Evolutionary conservation across 1,284 basidiomycete genomes (phyloP), one percentile per base, ranked within the genome.

Genomic region (Trametes pubescens): DNA sequence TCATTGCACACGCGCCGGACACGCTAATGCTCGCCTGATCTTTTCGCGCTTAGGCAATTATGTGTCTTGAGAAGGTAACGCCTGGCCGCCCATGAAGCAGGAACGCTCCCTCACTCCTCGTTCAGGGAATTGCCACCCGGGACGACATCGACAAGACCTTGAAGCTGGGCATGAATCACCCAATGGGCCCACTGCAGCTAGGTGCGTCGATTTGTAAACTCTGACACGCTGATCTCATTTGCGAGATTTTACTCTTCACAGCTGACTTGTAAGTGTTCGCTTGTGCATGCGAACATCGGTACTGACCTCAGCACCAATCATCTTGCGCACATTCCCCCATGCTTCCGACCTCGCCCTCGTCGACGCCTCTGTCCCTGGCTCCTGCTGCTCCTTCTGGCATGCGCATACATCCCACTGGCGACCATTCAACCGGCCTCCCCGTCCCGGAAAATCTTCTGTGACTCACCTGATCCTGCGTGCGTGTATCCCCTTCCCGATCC

Each of bases 101-200:
- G 51, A 56, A 53, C 52, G 26, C 43, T 51, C 63, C 7, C 44
- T 57, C 44, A 57, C 13, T 16, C 10, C 3, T 43, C 53, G 9
- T 56, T 61, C 46, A 94, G 88, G 95, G 95, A 7, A 87, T 92
- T 24, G 96, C 95, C 1, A 93, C 94, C 1, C 88, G 93, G 48
- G 95, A 98, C 63, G 95, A 99, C 75, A 98, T 99, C 68, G 97
- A 99, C 80, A 95, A 91, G 69, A 98, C 95, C 0, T 86, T 99
- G 60, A 91, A 90, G 72, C 82, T 98, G 18, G 97, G 96, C 52
- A 98, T 98, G 95, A 92, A 90, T 66, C 96, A 98, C 74, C 96
- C 96, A 1, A 98, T 98, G 94, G 96, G 96, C 16, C 94, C 94
- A 2, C 79, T 96, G 16, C 91, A 94, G 66, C 84, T 95, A 43